A percentile compares a stretch with the other conserved stretches of the same genome.
Evolutionary conservation across 2,329 filamentous ascomycete species (phyloP).

Genomic region (Aspergillus proliferans): DNA sequence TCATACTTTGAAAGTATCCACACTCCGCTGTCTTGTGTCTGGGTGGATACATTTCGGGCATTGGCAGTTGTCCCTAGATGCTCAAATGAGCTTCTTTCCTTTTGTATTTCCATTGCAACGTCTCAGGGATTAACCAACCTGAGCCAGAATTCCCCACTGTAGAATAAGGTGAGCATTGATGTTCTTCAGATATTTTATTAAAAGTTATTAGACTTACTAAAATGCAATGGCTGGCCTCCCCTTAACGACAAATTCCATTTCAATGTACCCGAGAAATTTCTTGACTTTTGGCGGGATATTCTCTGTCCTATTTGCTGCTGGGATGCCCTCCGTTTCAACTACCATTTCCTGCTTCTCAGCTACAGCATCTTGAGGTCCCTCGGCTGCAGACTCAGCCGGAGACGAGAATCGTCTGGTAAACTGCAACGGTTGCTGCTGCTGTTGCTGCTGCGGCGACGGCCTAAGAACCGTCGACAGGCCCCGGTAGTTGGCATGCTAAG

Average conservation of each 20-base stretch:
- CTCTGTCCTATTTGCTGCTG: too few relatives aligned
- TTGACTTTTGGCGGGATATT: too few relatives aligned
- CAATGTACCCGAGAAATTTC: too few relatives aligned
- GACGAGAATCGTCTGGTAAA: neutral
- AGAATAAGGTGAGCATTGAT: neutral
- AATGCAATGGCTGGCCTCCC: neutral
- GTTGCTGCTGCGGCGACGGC: neutral
- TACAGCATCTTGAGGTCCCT: neutral
- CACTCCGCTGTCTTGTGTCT: constrained; percentile 62
- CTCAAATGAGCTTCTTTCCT: constrained; percentile 5
- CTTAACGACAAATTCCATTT: neutral
- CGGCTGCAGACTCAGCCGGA: neutral
- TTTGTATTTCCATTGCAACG: neutral
- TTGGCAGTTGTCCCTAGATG: constrained; percentile 63
- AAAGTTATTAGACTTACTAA: neutral
- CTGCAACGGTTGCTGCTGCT: neutral
- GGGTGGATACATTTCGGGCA: constrained; percentile 62
- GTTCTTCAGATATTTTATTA: neutral
- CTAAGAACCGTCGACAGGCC: constrained; percentile 3
- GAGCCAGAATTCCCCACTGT: constrained; percentile 15
- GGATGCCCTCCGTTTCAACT: neutral
- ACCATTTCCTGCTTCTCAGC: neutral
- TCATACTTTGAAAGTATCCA: constrained; percentile 61
- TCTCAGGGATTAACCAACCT: constrained; percentile 6
- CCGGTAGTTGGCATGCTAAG: constrained; percentile 3